Evolutionary conservation across 2,329 filamentous ascomycete species (phyloP).

Genomic region (Fusarium xylarioides): DNA sequence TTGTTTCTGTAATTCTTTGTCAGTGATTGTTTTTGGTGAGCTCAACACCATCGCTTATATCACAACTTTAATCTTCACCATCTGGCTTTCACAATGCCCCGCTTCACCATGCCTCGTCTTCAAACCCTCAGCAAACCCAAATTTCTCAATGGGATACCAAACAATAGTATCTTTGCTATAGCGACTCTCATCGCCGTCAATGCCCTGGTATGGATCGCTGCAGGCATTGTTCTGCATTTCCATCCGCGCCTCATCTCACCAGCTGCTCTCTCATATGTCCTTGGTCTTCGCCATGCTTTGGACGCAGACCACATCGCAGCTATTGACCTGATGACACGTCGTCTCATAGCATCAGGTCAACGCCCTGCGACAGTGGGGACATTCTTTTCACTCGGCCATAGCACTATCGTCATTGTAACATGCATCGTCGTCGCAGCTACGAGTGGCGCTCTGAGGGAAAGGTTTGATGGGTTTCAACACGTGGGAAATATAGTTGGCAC

Average conservation of each 20-base stretch:
- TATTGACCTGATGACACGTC: conserved; percentile 94
- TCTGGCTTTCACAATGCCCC: conserved; percentile 19
- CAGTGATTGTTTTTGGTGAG: not conserved
- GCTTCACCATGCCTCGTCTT: conserved; percentile 27
- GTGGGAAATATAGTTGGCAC: conserved; percentile 92
- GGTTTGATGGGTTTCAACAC: conserved; percentile 81
- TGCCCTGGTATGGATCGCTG: conserved; percentile 62
- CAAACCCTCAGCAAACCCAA: conserved; percentile 39
- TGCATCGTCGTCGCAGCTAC: conserved; percentile 93
- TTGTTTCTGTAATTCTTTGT: not conserved
- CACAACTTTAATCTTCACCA: not conserved
- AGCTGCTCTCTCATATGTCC: conserved; percentile 84
- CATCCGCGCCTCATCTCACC: conserved; percentile 75
- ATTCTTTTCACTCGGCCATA: conserved; percentile 93
- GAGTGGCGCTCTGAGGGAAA: conserved; percentile 80
- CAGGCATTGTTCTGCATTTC: conserved; percentile 62
- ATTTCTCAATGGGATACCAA: conserved; percentile 45
- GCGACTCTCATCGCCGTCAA: conserved; percentile 61
- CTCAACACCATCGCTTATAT: not conserved
- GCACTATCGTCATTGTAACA: conserved; percentile 89
- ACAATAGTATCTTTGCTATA: conserved; percentile 59
- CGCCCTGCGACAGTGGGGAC: conserved; percentile 91
- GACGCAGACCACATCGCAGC: conserved; percentile 91
- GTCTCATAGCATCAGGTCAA: conserved; percentile 85
- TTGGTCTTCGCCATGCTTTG: conserved; percentile 92